Evolutionary conservation across 495 filamentous ascomycete genomes (phyloP).

Genomic region (Pyrenula aspistea): DNA sequence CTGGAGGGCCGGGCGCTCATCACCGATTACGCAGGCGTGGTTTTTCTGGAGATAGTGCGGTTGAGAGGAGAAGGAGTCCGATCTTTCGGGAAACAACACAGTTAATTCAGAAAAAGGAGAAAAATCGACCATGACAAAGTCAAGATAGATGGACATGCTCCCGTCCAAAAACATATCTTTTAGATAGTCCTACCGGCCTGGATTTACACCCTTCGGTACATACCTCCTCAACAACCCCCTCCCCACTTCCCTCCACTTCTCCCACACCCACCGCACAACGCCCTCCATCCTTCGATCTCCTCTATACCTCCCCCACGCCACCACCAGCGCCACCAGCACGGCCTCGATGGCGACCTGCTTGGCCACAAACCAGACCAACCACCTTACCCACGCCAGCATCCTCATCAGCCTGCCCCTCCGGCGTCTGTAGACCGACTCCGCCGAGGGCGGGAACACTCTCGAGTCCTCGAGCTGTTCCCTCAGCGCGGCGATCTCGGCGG

Average conservation of each 20-base stretch:
- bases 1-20: too few species aligned
- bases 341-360: conserved; percentile 67
- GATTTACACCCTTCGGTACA: too few species aligned
- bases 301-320: conserved; percentile 68
- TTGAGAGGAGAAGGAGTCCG: too few species aligned
- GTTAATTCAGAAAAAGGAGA: too few species aligned
- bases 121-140: too few species aligned
- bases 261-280: conserved; percentile 54
- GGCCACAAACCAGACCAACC: conserved; percentile 55
- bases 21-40: too few species aligned
- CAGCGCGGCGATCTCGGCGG: conserved; percentile 85
- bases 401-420: conserved; percentile 38
- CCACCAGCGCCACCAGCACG: conserved; percentile 52
- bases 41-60: too few species aligned
- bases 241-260: conserved; percentile 44
- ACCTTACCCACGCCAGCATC: conserved; percentile 57
- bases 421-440: conserved; percentile 33
- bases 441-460: conserved; percentile 15
- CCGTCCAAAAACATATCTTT: too few species aligned
- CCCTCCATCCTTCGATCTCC: conserved; percentile 70
- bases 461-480: conserved; percentile 74
- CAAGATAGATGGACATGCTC: too few species aligned
- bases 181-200: too few species aligned
- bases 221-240: conserved; percentile 22
- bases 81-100: too few species aligned